Conservation (phyloP, 163 green algal species). For the Smithsoniella earleae region DNA sequence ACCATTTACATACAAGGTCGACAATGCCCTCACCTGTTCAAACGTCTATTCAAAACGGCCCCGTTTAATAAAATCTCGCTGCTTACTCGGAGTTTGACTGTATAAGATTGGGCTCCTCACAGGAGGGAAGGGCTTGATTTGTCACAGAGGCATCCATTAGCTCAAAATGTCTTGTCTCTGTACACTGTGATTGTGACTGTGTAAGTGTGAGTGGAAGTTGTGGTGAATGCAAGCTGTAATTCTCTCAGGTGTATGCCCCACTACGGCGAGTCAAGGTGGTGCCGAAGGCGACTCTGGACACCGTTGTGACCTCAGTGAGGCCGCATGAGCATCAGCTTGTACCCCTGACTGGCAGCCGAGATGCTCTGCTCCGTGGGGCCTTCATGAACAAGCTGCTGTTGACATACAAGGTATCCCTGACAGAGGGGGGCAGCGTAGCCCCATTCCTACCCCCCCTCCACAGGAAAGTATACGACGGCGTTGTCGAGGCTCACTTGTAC, state of each 20-base stretch:
- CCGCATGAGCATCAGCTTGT: conserved; percentile 53
- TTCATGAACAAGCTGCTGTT: conserved; percentile 65
- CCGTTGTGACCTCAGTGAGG: conserved; percentile 47
- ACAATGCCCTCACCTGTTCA: too few relatives aligned
- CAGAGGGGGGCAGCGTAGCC: conserved; percentile 65
- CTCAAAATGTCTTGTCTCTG: too few relatives aligned
- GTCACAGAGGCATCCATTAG: too few relatives aligned
- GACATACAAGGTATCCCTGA: conserved; percentile 64
- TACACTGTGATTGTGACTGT: too few relatives aligned
- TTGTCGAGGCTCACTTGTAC: conserved; percentile 60
- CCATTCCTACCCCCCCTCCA: conserved; percentile 63
- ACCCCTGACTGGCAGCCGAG: conserved; percentile 32
- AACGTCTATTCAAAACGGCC: too few relatives aligned
- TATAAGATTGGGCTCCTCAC: too few relatives aligned
- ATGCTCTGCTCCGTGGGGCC: conserved; percentile 58
- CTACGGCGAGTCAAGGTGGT: conserved; percentile 44
- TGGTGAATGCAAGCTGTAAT: too few relatives aligned
- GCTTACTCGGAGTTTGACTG: too few relatives aligned
- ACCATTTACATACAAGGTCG: too few relatives aligned
- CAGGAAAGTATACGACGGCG: conserved; percentile 72
- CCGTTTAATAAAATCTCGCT: too few relatives aligned
- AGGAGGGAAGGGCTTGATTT: too few relatives aligned
- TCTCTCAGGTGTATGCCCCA: conserved; percentile 39
- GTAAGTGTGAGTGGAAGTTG: too few relatives aligned
- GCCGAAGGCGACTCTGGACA: conserved; percentile 49